These are phyloP conservation scores for Priceomyces medius DNA, from an alignment of 805 yeast species.

Conservation along the genomic window DNA sequence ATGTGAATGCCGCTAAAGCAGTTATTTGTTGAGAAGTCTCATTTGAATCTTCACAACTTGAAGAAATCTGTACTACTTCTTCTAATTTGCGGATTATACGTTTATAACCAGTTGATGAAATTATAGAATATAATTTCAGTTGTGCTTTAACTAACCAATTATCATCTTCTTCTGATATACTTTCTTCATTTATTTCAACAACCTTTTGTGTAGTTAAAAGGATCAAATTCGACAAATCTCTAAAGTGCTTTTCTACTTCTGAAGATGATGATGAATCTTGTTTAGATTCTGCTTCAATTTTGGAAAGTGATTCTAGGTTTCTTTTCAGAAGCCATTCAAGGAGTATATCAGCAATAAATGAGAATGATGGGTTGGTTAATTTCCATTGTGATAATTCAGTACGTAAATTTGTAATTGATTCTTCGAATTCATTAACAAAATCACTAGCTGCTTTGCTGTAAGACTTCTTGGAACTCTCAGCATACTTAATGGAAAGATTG, in stretches of 20 bases:
- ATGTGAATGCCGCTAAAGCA: conserved; percentile 53
- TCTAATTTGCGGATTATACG: conserved; percentile 36
- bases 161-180: conserved; percentile 48
- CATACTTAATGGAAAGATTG: not conserved
- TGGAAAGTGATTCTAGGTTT: not conserved
- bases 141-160: conserved; percentile 64
- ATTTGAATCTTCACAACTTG: conserved; percentile 35
- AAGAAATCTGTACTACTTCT: conserved; percentile 32
- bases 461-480: not conserved
- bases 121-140: conserved; percentile 38
- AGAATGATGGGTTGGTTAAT: conserved; percentile 20
- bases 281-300: not conserved
- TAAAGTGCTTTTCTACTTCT: conserved; percentile 42
- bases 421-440: conserved; percentile 13
- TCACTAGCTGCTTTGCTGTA: conserved; percentile 9
- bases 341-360: conserved; percentile 51
- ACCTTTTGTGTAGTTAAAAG: conserved; percentile 68
- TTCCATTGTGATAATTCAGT: conserved; percentile 32
- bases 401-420: not conserved
- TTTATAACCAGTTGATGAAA: conserved; percentile 43
- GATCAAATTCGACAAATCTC: conserved; percentile 56
- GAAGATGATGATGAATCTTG: too few relatives aligned
- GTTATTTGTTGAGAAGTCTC: conserved; percentile 38
- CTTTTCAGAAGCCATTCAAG: conserved; percentile 42
- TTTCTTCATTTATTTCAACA: conserved; percentile 32